phyloP scores from a whole-genome alignment of 2,329 filamentous ascomycete species.

The Neurospora sp. region DNA sequence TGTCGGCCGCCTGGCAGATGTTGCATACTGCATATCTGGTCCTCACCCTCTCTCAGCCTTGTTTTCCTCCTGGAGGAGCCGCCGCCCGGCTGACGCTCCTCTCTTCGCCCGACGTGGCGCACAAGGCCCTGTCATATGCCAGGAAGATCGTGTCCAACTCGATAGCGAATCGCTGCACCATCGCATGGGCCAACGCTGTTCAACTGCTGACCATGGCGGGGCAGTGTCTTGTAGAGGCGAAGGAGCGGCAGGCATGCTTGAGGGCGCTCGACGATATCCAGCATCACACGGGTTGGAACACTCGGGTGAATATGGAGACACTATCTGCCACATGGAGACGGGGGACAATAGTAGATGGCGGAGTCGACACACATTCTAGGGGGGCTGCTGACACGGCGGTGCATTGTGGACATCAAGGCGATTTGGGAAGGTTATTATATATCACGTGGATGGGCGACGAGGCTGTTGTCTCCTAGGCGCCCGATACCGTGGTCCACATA shows the following conservation, averaged over 20 bases:
- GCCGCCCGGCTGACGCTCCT: neutral
- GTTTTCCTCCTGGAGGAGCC: neutral
- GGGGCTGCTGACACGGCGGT: too few relatives aligned
- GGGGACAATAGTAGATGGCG: neutral
- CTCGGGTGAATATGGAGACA: neutral
- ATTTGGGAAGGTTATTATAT: neutral
- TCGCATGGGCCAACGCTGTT: neutral
- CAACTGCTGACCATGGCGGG: neutral
- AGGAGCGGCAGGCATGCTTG: neutral
- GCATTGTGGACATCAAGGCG: too few relatives aligned
- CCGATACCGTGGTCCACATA: neutral
- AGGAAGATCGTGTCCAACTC: neutral
- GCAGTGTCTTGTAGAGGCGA: neutral
- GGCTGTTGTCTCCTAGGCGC: neutral
- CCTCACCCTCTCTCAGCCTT: neutral
- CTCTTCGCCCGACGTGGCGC: neutral
- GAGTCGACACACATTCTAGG: neutral
- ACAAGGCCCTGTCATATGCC: neutral
- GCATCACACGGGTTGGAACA: neutral
- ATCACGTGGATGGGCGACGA: neutral
- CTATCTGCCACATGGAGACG: neutral
- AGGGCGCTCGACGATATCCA: neutral
- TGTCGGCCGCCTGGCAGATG: conserved; percentile 3
- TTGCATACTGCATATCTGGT: conserved; percentile 1
- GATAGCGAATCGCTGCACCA: neutral